Conservation (phyloP, 257 asterid genomes). For the Nicotiana otophora region DNA sequence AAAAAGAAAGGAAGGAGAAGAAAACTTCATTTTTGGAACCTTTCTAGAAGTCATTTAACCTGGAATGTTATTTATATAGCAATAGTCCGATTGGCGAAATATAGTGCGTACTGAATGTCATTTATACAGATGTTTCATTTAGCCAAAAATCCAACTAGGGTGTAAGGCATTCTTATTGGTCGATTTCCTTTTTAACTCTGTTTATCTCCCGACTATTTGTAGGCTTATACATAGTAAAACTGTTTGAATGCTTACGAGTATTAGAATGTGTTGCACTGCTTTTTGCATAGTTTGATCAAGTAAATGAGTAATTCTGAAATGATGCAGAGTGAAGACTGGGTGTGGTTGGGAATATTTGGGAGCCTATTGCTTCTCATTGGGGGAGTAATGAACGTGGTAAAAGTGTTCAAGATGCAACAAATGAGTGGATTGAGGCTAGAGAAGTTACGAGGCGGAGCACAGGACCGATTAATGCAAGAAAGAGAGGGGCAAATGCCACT, state of each 20-base stretch:
- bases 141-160: background rate
- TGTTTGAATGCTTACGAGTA: background rate
- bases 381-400: conserved; percentile 61
- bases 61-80: conserved; percentile 10
- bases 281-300: background rate
- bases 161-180: background rate
- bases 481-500: conserved; percentile 61
- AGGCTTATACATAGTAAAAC: background rate
- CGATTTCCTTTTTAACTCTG: background rate
- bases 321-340: conserved; percentile 56
- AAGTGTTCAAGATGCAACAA: conserved; percentile 84
- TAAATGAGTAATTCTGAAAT: background rate
- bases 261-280: background rate
- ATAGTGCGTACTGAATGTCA: background rate
- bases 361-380: conserved; percentile 63
- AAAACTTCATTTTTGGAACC: conserved; percentile 6
- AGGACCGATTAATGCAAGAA: conserved; percentile 39
- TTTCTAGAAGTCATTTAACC: conserved; percentile 12
- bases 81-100: background rate
- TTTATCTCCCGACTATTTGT: background rate
- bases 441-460: conserved; percentile 85
- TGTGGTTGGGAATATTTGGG: conserved; percentile 61
- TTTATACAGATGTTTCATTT: background rate
- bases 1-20: background rate
- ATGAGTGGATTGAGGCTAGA: conserved; percentile 48